Conservation (phyloP, 2,329 filamentous ascomycete species). For the Elsinoe necatrix region DNA sequence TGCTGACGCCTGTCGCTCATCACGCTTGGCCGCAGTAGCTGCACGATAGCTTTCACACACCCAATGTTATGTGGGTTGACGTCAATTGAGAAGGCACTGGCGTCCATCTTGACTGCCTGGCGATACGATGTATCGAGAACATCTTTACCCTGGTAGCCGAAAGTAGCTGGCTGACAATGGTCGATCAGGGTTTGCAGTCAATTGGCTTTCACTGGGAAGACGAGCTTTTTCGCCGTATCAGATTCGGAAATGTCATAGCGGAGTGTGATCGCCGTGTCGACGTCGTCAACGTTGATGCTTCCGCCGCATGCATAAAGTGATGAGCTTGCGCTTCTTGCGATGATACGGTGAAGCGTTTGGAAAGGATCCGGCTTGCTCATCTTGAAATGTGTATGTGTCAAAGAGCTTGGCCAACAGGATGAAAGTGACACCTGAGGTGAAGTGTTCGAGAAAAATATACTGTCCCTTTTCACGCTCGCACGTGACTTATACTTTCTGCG, state of each 20-base stretch:
- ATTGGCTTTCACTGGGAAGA: background rate
- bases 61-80: background rate
- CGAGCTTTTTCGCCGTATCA: slow-evolving; percentile 1
- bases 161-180: slow-evolving; percentile 38
- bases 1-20: background rate
- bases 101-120: slow-evolving; percentile 46
- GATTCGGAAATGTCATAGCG: background rate
- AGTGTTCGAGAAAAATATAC: background rate
- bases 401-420: background rate
- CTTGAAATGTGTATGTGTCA: background rate
- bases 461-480: too few relatives aligned
- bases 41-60: background rate
- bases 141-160: slow-evolving; percentile 39
- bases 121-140: slow-evolving; percentile 47
- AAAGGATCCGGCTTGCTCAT: background rate
- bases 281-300: background rate
- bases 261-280: background rate
- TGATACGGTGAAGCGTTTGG: background rate
- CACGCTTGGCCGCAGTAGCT: background rate
- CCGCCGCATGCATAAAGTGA: slow-evolving; percentile 11
- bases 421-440: background rate
- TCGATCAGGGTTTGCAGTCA: slow-evolving; percentile 16
- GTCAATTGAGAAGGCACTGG: slow-evolving; percentile 35
- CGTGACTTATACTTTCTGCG: too few relatives aligned
- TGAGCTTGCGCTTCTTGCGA: background rate